Evolutionary conservation across 306 rosid species (phyloP).

Genomic region (Lathyrus sativus): DNA sequence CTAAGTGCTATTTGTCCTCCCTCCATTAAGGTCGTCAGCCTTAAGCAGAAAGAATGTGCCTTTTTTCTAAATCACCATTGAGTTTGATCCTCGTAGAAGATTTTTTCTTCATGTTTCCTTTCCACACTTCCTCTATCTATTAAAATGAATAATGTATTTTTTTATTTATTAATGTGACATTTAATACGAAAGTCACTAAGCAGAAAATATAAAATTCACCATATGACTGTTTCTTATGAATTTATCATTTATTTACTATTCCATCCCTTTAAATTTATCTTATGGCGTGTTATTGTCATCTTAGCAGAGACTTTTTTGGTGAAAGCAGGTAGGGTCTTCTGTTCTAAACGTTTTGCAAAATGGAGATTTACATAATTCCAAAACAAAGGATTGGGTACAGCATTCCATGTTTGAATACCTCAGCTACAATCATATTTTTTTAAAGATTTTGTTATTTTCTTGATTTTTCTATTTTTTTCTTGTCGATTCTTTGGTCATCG

Average conservation of each 20-base stretch:
- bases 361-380: constrained; percentile 3
- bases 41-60: no score
- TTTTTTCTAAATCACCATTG: no score
- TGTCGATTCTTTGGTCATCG: not conserved
- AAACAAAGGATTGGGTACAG: constrained; percentile 5
- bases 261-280: constrained; percentile 23
- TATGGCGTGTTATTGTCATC: constrained; percentile 3
- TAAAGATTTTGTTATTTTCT: constrained; percentile 12
- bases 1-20: no score
- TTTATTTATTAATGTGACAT: no score
- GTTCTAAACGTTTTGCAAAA: constrained; percentile 11
- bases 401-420: constrained; percentile 19
- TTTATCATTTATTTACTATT: not conserved
- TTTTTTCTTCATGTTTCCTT: no score
- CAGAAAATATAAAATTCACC: not conserved
- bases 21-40: no score
- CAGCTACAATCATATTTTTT: constrained; percentile 12
- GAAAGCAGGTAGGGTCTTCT: constrained; percentile 14
- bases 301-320: constrained; percentile 4
- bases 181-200: no score
- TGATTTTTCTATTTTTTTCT: not conserved
- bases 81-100: no score
- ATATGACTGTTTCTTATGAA: not conserved
- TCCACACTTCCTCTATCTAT: no score
- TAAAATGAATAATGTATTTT: no score